Evolutionary conservation across 2,329 filamentous ascomycete species (phyloP).

Genomic region (Exophiala spinifera): DNA sequence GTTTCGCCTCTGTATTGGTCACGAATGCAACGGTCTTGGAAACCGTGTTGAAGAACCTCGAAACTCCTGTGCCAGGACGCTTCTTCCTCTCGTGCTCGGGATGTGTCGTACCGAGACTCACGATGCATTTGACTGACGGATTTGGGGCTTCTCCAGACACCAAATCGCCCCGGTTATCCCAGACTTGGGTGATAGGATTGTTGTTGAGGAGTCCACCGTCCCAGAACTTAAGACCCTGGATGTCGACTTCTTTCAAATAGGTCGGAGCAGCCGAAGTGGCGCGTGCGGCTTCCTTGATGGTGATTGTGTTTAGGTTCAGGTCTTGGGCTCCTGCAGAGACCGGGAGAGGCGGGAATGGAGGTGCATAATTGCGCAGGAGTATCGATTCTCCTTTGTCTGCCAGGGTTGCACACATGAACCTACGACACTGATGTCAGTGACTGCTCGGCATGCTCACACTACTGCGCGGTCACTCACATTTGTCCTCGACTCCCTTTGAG

Average conservation of each 20-base stretch:
- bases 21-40: constrained; percentile 19
- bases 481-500: constrained; percentile 18
- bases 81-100: constrained; percentile 11
- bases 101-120: constrained; percentile 22
- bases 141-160: constrained; percentile 1
- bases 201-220: constrained; percentile 26
- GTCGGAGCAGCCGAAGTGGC: constrained; percentile 24
- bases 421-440: background rate
- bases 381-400: constrained; percentile 21
- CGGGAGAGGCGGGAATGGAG: constrained; percentile 13
- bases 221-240: constrained; percentile 22
- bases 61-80: background rate
- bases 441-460: background rate
- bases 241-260: constrained; percentile 20
- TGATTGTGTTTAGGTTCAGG: constrained; percentile 17
- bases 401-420: constrained; percentile 23
- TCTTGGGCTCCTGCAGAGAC: constrained; percentile 16
- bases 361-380: constrained; percentile 18
- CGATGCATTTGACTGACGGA: constrained; percentile 15
- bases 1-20: constrained; percentile 26
- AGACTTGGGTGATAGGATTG: constrained; percentile 23
- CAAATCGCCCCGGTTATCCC: constrained; percentile 21
- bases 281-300: constrained; percentile 23
- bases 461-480: constrained; percentile 8
- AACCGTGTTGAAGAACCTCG: constrained; percentile 17